These are phyloP conservation scores for Nemania sp. DNA, from an alignment of 2,329 filamentous ascomycete genomes.

Conservation along the genomic window DNA sequence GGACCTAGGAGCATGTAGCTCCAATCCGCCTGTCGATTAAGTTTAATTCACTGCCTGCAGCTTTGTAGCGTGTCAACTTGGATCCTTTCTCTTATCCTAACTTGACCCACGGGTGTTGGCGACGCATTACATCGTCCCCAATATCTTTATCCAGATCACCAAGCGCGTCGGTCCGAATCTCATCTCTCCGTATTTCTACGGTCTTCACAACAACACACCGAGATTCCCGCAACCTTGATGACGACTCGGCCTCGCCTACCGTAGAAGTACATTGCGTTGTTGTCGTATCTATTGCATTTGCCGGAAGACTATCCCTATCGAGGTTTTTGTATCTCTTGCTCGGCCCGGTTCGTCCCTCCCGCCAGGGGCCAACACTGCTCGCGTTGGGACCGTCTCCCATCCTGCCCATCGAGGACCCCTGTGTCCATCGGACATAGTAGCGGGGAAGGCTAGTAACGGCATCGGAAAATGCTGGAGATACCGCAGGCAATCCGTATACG, in stretches of 20 bases:
- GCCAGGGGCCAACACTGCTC: constrained; percentile 13
- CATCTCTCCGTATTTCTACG: constrained; percentile 30
- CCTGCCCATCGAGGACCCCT: background rate
- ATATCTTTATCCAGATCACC: constrained; percentile 24
- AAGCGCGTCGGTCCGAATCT: constrained; percentile 13
- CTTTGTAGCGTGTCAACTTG: background rate
- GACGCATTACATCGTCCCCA: constrained; percentile 31
- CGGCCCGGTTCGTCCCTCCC: constrained; percentile 7
- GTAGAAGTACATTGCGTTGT: constrained; percentile 25
- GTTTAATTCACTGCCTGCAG: background rate
- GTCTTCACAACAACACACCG: constrained; percentile 23
- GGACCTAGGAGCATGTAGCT: background rate
- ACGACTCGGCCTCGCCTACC: background rate
- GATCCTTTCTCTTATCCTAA: constrained; percentile 1
- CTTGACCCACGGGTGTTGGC: constrained; percentile 33
- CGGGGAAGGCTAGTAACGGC: background rate
- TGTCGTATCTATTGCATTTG: constrained; percentile 9
- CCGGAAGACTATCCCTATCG: constrained; percentile 20
- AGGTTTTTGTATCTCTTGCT: constrained; percentile 30
- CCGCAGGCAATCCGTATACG: constrained; percentile 30
- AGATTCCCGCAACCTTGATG: background rate
- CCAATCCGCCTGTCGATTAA: background rate
- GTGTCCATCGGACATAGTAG: constrained; percentile 16
- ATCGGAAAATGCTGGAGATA: constrained; percentile 18
- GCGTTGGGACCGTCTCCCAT: background rate